Evolutionary conservation across 164 flowering plant species (phyloP), one percentile per base, ranked within the genome.

Genomic region (Vitis rotundifolia): DNA sequence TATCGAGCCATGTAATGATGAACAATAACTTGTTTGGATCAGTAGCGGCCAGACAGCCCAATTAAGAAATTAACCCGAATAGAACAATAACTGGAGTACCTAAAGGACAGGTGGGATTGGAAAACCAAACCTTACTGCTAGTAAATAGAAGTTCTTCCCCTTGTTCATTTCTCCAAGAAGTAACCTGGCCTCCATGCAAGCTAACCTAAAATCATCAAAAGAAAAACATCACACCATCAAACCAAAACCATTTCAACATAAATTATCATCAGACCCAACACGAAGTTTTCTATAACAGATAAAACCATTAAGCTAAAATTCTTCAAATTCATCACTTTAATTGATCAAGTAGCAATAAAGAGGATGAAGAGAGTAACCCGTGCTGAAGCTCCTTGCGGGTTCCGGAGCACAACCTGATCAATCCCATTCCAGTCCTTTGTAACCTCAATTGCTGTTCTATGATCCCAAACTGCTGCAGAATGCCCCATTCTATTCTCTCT

Each of bases 71-170:
- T 37, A 37, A 37, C 44, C 44, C 7, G 7, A 37, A 37, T 5
- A 37, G 44, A 37, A 37, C 44, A 37, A 37, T 37, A 37, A 37
- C 44, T 37, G 44, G 26, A 22, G 26, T 22, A 22, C 26, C 26
- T 22, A 22, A 22, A 22, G 26, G 26, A 22, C 4, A 37, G 58
- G 5, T 55, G 2, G 49, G 14, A 29, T 18, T 29, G 11, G 49
- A 48, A 58, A 77, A 64, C 50, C 55, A 49, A 53, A 95, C 99
- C 99, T 95, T 95, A 62, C 79, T 89, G 76, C 98, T 95, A 10
- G 93, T 87, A 77, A 95, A 95, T 0, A 95, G 79, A 48, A 92
- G 97, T 74, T 92, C 99, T 78, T 95, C 98, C 18, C 98, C 98
- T 6, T 83, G 85, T 67, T 85, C 88, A 75, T 84, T 91, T 79